Base-by-base conservation (phyloP, 164 flowering plant genomes). In the Amborella trichopoda region DNA sequence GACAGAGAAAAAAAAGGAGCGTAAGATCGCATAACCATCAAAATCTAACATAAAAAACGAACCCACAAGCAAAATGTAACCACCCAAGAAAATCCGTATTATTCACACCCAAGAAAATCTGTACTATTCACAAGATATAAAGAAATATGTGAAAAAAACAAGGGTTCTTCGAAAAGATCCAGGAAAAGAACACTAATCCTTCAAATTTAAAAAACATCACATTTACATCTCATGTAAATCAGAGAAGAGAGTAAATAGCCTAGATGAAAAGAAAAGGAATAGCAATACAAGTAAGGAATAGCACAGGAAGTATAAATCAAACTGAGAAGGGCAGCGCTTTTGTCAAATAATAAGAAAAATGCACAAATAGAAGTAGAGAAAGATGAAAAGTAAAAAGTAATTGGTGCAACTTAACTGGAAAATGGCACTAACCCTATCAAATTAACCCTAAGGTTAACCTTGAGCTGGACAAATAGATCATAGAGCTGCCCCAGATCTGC, bases 401-500 rank as follows among this genome's bases (percentile, higher is more conserved):
- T 3, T 5, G n/a, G n/a, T n/a, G n/a, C n/a, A n/a, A n/a, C n/a
- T n/a, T n/a, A n/a, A 37, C 22, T 5, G 11, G 16, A 38, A 38
- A 38, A 11, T 38, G 20, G 41, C 11, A 63, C 76, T 39, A 40
- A 90, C 98, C 98, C 98, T 58, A 90, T 80, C 50, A 90, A 61
- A 66, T 90, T 90, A 48, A 90, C 94, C 57, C 85, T 73, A 63
- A 90, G 96, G 69, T 83, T 86, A 53, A 80, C 66, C 68, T 81
- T 83, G 53, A 90, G 96, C 68, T 90, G 96, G 10, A 78, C 78
- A 53, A 90, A 90, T 62, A 90, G 90, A 51, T 90, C 94, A 43
- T 77, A 86, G 25, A 90, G 84, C 43, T 90, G 96, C 20, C 98
- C 98, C 42, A 90, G 73, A 68, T 90, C 97, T 40, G 95, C 90